phyloP scores from a whole-genome alignment of 1,284 basidiomycete genomes.

The Cryptococcus floricola region DNA sequence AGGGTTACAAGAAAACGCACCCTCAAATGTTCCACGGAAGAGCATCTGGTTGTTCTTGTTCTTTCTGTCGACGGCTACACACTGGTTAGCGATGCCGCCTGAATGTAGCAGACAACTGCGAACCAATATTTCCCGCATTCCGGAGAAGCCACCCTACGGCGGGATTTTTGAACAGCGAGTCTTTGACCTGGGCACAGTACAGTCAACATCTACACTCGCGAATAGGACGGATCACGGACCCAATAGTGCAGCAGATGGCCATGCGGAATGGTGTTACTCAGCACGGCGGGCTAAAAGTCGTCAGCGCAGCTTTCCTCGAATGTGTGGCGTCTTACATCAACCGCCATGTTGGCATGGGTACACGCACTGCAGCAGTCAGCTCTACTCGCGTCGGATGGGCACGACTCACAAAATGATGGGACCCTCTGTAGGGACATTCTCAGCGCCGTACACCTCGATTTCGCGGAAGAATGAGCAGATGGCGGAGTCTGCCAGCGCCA shows the following conservation, averaged over 20 bases:
- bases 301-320: neutral
- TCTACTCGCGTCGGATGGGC: neutral
- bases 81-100: conserved; percentile 6
- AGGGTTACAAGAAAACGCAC: conserved; percentile 17
- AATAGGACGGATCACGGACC: conserved; percentile 64
- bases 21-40: conserved; percentile 84
- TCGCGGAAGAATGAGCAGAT: conserved; percentile 81
- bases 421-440: conserved; percentile 76
- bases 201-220: neutral
- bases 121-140: conserved; percentile 79
- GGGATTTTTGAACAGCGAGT: conserved; percentile 70
- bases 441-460: conserved; percentile 73
- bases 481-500: conserved; percentile 66
- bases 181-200: conserved; percentile 43
- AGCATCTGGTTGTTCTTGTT: conserved; percentile 82
- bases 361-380: conserved; percentile 58
- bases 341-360: conserved; percentile 88
- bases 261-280: conserved; percentile 46
- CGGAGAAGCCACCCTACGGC: conserved; percentile 68
- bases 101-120: conserved; percentile 3
- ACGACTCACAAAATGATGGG: conserved; percentile 78
- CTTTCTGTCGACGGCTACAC: conserved; percentile 80
- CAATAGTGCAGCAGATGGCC: conserved; percentile 73
- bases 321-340: conserved; percentile 66
- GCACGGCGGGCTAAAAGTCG: conserved; percentile 35